Conservation (phyloP, 2,329 filamentous ascomycete species). For the Venturia asperata region DNA sequence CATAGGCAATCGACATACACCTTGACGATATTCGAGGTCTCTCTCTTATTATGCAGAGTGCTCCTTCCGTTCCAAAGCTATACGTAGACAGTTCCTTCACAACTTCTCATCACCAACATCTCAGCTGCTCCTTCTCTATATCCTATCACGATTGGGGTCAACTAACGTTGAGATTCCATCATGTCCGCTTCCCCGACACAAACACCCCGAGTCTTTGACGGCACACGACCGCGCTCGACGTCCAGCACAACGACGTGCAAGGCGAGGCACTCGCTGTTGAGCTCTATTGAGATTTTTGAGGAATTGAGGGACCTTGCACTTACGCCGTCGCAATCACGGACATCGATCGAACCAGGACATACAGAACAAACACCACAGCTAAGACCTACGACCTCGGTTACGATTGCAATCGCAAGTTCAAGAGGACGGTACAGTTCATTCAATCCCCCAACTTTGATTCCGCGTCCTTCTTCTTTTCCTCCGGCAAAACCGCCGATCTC, state of each 20-base stretch:
- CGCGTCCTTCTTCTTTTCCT: neutral
- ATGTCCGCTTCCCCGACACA: neutral
- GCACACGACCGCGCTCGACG: neutral
- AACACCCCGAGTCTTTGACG: neutral
- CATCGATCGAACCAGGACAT: neutral
- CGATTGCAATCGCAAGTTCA: too few relatives aligned
- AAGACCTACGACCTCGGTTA: too few relatives aligned
- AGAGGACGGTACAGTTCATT: too few relatives aligned
- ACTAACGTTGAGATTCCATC: neutral
- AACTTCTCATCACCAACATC: neutral
- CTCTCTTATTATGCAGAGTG: neutral
- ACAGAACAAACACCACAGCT: neutral
- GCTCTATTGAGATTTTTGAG: neutral
- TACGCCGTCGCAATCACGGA: neutral
- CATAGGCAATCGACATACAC: neutral
- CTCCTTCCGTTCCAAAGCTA: neutral
- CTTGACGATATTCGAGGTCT: neutral
- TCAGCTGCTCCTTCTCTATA: neutral
- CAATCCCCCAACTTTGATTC: neutral
- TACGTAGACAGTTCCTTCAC: neutral
- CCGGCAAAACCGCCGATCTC: neutral
- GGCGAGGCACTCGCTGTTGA: neutral
- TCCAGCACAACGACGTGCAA: neutral
- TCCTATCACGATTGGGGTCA: neutral
- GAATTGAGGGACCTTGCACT: neutral